Evolutionary conservation across 108 stramenopile genomes (phyloP).

Genomic region (Cylindrotheca closterium): DNA sequence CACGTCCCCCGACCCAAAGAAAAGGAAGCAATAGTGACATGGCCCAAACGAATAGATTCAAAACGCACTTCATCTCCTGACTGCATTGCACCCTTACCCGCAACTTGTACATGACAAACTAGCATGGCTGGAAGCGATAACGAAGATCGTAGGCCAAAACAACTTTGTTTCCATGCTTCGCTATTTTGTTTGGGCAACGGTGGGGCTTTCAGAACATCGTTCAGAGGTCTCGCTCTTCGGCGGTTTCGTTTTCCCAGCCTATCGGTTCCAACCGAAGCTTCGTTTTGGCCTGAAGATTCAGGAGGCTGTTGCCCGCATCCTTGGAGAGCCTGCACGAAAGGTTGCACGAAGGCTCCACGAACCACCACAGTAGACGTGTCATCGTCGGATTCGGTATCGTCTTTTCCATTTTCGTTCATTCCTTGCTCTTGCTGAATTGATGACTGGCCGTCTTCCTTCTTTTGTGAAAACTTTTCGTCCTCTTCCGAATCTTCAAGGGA

Average conservation of each 20-base stretch:
- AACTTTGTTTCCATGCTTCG: constrained; percentile 26
- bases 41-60: constrained; percentile 33
- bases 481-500: not conserved
- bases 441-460: not conserved
- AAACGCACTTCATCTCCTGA: constrained; percentile 26
- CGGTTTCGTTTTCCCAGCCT: constrained; percentile 26
- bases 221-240: constrained; percentile 26
- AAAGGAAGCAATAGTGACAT: constrained; percentile 56
- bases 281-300: not conserved
- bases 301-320: constrained; percentile 21
- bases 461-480: not conserved
- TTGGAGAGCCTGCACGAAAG: constrained; percentile 52
- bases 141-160: constrained; percentile 40
- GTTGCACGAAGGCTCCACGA: constrained; percentile 66
- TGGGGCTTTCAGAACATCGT: constrained; percentile 26
- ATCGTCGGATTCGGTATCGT: constrained; percentile 26
- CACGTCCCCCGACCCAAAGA: constrained; percentile 54
- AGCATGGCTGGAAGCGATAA: constrained; percentile 77
- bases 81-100: constrained; percentile 51
- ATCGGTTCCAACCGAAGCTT: constrained; percentile 9
- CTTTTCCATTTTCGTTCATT: constrained; percentile 14
- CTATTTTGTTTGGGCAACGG: constrained; percentile 36
- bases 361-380: constrained; percentile 34
- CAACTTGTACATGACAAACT: constrained; percentile 51
- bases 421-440: not conserved